Evolutionary conservation across 441 rosid genomes (phyloP), one percentile per base, ranked within the genome.

Genomic region (Populus trichocarpa): DNA sequence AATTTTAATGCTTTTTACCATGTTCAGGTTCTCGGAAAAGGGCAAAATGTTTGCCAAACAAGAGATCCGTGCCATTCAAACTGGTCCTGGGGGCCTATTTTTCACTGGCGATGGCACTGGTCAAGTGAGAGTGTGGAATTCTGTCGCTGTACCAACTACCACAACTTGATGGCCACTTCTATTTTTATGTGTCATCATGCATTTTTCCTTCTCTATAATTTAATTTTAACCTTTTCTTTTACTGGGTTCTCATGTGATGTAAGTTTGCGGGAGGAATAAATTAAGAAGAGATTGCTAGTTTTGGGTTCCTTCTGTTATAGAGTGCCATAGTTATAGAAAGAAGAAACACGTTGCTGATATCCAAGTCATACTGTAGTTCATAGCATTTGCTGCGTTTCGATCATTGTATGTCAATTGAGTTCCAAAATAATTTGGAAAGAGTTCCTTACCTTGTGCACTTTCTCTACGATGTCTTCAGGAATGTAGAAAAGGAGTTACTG

Each of bases 61-160:
- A 81, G 98, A 94, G 88, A 84, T 94, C 78, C 90, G 98, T 13
- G 88, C 95, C 35, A 86, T 96, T 81, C 93, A 94, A 76, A 75
- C 85, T 1, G 98, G 98, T 73, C 98, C 98, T 0, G 92, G 89
- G 1, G 97, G 95, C 65, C 83, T 96, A 75, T 92, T 96, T 80
- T 93, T 96, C 80, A 93, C 98, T 0, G 98, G 99, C 3, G 99
- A 96, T 20, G 98, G 97, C 76, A 90, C 96, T 25, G 98, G 98
- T 50, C 91, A 86, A 87, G 99, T 93, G 65, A 94, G 84, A 90
- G 99, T 96, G 36, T 94, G 98, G 99, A 90, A 88, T 32, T 94
- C 92, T 89, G 82, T 75, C 69, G 83, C 87, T 1, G 92, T 86
- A 77, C 85, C 89, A 81, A 71, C 83, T 67, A 68, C 85, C 6